Evolutionary conservation across 2,329 filamentous ascomycete genomes (phyloP).

Genomic region (Xylariaceae sp.): DNA sequence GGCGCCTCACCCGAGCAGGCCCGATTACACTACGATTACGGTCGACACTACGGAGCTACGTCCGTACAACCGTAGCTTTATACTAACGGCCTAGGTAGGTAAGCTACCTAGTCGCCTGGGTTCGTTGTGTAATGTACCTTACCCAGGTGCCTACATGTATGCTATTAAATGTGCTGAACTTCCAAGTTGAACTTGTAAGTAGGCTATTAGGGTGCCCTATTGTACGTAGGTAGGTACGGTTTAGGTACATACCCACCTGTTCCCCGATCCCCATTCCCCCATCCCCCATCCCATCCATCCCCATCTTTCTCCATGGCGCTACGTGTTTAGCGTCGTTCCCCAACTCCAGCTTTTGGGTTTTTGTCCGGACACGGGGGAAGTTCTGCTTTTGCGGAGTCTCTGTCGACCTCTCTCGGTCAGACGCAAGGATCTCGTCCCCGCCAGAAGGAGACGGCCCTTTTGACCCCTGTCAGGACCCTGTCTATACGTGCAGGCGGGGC

Average conservation of each 20-base stretch:
- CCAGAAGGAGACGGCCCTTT: conserved; percentile 32
- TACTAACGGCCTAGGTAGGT: too few species aligned
- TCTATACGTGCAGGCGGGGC: conserved; percentile 20
- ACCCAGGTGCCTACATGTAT: too few species aligned
- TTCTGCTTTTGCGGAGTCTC: conserved; percentile 22
- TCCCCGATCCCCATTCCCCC: not conserved
- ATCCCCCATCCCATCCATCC: not conserved
- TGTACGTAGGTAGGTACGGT: too few species aligned
- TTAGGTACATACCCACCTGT: too few species aligned
- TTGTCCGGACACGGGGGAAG: conserved; percentile 11
- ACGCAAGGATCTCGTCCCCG: conserved; percentile 26
- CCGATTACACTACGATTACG: conserved; percentile 10
- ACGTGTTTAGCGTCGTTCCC: conserved; percentile 14
- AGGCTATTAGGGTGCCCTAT: too few species aligned
- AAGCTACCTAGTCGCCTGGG: too few species aligned
- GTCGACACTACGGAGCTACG: too few species aligned
- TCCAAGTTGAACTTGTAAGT: too few species aligned
- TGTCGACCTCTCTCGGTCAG: conserved; percentile 28
- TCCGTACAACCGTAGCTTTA: too few species aligned
- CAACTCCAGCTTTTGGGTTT: conserved; percentile 25
- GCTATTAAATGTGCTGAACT: too few species aligned
- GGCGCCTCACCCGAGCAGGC: conserved; percentile 7
- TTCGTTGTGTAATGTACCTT: too few species aligned
- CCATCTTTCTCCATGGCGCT: conserved; percentile 13
- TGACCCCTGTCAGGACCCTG: conserved; percentile 23